phyloP scores from a whole-genome alignment of 2,329 filamentous ascomycete species.

The Phyllosticta citrichinensis region DNA sequence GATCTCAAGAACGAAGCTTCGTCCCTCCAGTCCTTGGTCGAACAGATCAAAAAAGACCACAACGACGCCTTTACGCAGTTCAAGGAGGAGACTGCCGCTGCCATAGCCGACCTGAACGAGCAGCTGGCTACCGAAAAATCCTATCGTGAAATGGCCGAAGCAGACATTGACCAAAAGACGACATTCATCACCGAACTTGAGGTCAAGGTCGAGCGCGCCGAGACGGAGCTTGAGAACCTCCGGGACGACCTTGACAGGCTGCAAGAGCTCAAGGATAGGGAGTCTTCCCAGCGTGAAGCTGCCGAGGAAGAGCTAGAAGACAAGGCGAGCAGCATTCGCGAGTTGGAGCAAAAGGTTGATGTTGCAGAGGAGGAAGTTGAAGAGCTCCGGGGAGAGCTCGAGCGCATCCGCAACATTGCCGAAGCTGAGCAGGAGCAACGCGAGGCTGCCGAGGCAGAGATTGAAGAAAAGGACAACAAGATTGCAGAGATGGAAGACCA shows the following conservation, averaged over 20 bases:
- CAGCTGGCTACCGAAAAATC: conserved; percentile 28
- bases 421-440: conserved; percentile 34
- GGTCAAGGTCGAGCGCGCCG: conserved; percentile 25
- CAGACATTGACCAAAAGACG: conserved; percentile 28
- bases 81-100: conserved; percentile 27
- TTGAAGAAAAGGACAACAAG: conserved; percentile 33
- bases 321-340: conserved; percentile 26
- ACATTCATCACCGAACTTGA: conserved; percentile 31
- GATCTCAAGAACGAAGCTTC: conserved; percentile 31
- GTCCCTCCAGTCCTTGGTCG: conserved; percentile 27
- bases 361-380: conserved; percentile 22
- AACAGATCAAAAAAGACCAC: conserved; percentile 31
- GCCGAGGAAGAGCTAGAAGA: conserved; percentile 30
- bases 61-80: conserved; percentile 26
- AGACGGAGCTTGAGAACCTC: conserved; percentile 26
- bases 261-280: conserved; percentile 24
- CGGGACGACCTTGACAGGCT: conserved; percentile 23
- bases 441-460: conserved; percentile 32
- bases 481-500: conserved; percentile 32
- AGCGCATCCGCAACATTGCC: conserved; percentile 26
- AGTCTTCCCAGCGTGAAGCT: conserved; percentile 22
- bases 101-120: conserved; percentile 21
- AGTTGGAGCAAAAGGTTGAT: conserved; percentile 28
- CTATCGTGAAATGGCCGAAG: conserved; percentile 29
- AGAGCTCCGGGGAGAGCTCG: conserved; percentile 24